These are phyloP conservation scores for Sequoiadendron giganteum DNA, from an alignment of 75 land plant species.

Conservation along the genomic window DNA sequence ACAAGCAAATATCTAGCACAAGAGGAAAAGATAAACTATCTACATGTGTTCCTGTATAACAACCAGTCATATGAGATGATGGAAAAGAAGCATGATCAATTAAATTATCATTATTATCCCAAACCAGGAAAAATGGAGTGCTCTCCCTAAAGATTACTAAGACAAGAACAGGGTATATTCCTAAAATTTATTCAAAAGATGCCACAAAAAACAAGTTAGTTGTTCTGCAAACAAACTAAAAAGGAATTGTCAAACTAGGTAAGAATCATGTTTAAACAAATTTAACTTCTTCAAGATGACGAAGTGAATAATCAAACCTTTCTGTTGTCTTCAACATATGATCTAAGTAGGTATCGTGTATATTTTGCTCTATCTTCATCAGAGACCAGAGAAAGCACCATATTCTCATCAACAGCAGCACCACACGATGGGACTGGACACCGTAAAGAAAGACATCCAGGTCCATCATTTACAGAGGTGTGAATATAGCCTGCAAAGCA, in stretches of 20 bases:
- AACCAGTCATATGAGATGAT: background rate
- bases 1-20: background rate
- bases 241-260: background rate
- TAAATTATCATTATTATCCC: background rate
- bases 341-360: slow-evolving; percentile 78
- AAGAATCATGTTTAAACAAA: background rate
- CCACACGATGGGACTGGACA: slow-evolving; percentile 95
- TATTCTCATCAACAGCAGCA: slow-evolving; percentile 89
- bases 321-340: slow-evolving; percentile 91
- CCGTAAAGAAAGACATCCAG: slow-evolving; percentile 87
- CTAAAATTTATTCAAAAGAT: background rate
- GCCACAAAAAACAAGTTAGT: background rate
- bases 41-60: background rate
- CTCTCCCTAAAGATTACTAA: background rate
- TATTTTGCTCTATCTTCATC: slow-evolving; percentile 82
- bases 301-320: slow-evolving; percentile 30
- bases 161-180: background rate
- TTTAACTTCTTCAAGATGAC: slow-evolving; percentile 1
- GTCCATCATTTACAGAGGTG: slow-evolving; percentile 91
- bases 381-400: slow-evolving; percentile 62
- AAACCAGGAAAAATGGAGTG: background rate
- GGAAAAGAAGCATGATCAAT: background rate
- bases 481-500: slow-evolving; percentile 70
- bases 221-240: background rate
- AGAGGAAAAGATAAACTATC: background rate